These are phyloP conservation scores for Parmelia sp. DNA, from an alignment of 495 filamentous ascomycete species.

Conservation along the genomic window DNA sequence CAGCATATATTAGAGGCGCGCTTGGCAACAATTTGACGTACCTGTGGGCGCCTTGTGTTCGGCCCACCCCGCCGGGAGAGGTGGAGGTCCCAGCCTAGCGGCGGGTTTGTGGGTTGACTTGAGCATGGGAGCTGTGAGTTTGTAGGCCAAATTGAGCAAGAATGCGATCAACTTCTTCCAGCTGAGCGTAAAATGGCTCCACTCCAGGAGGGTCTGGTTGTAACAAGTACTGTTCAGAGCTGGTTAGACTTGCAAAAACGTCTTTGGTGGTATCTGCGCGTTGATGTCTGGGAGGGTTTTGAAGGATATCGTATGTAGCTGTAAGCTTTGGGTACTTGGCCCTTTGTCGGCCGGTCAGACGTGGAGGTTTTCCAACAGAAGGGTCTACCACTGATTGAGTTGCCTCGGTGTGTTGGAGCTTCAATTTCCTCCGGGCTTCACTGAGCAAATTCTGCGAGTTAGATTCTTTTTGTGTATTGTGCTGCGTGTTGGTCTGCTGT, in stretches of 20 bases:
- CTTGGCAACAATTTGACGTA: constrained; percentile 30
- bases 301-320: background rate
- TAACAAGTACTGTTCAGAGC: background rate
- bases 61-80: constrained; percentile 77
- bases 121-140: constrained; percentile 40
- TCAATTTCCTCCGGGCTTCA: background rate
- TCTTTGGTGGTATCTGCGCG: too few relatives aligned
- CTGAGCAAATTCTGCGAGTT: background rate
- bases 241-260: background rate
- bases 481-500: background rate
- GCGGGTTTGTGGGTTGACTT: constrained; percentile 57
- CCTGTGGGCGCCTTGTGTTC: constrained; percentile 87
- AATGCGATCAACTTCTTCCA: background rate
- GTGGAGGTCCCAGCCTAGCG: constrained; percentile 34
- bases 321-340: background rate
- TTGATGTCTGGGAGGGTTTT: too few relatives aligned
- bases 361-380: background rate
- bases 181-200: background rate
- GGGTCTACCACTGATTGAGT: background rate
- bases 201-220: background rate
- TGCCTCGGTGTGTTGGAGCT: background rate
- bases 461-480: background rate
- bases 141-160: background rate
- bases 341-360: background rate
- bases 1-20: constrained; percentile 10